Evolutionary conservation across 768 basidiomycete genomes (phyloP).

Genomic region (Amanita thiersii): DNA sequence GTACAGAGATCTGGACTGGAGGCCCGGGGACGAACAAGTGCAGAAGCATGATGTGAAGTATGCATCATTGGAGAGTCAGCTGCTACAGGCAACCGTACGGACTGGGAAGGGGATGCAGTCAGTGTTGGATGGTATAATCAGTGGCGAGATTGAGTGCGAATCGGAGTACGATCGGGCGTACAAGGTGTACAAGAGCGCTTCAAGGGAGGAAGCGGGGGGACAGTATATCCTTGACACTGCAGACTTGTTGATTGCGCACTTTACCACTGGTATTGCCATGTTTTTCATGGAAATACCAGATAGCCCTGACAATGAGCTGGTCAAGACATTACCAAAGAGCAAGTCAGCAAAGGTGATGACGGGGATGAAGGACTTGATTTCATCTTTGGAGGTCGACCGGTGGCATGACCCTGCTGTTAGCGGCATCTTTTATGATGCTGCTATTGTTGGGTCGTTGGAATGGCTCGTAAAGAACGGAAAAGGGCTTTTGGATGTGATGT

Average conservation of each 20-base stretch:
- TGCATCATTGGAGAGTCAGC: too few species aligned
- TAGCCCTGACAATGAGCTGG: slow-evolving; percentile 8
- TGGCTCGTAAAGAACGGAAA: slow-evolving; percentile 15
- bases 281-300: not conserved
- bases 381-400: slow-evolving; percentile 7
- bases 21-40: not conserved
- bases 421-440: slow-evolving; percentile 17
- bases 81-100: too few species aligned
- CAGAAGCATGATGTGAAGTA: too few species aligned
- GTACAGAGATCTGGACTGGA: not conserved
- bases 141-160: slow-evolving; percentile 9
- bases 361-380: slow-evolving; percentile 12
- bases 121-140: too few species aligned
- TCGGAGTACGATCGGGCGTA: slow-evolving; percentile 18
- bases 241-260: not conserved
- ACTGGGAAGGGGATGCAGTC: too few species aligned
- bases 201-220: slow-evolving; percentile 9
- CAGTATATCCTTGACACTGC: slow-evolving; percentile 12
- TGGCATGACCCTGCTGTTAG: slow-evolving; percentile 14
- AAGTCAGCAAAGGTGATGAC: slow-evolving; percentile 19
- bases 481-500: too few species aligned
- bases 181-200: slow-evolving; percentile 16
- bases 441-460: slow-evolving; percentile 16
- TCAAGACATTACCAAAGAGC: slow-evolving; percentile 11
- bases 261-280: not conserved